Percentiles rank a stretch among this genome's conserved stretches.
Conservation (phyloP, 257 asterid genomes). For the Solanum gandarillasii region DNA sequence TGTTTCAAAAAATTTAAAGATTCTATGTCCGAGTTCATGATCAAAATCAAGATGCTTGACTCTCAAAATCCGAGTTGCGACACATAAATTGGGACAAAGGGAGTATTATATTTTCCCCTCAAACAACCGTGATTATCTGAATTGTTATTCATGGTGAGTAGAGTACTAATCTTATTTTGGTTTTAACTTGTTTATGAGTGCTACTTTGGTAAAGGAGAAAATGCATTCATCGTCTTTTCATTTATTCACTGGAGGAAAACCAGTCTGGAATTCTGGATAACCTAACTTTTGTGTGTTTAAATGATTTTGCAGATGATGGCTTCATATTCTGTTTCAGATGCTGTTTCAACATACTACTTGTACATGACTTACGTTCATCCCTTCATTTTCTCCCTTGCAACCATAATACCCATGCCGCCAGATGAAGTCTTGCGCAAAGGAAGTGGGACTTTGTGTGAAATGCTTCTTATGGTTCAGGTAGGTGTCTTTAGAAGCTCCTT, state of each 20-base stretch:
- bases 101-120: background rate
- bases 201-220: background rate
- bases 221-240: background rate
- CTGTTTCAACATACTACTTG: constrained; percentile 94
- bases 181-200: background rate
- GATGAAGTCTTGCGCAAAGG: constrained; percentile 98
- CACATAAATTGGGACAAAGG: background rate
- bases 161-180: background rate
- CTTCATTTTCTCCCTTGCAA: constrained; percentile 94
- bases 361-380: constrained; percentile 98
- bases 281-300: background rate
- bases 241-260: background rate
- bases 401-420: constrained; percentile 98
- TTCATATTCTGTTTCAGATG: constrained; percentile 99
- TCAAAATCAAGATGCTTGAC: background rate
- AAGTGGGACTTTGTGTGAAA: constrained; percentile 98
- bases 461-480: constrained; percentile 99
- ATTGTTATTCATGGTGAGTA: background rate
- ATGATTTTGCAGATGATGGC: constrained; percentile 82
- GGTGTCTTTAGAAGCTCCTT: constrained; percentile 3
- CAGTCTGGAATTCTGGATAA: background rate
- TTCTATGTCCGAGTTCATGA: background rate
- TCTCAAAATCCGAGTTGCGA: background rate
- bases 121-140: background rate
- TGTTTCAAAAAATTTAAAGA: background rate